A percentile compares a stretch with the other conserved stretches of the same genome.
phyloP scores from a whole-genome alignment of 306 rosid species.

The Mimosa bimucronata region DNA sequence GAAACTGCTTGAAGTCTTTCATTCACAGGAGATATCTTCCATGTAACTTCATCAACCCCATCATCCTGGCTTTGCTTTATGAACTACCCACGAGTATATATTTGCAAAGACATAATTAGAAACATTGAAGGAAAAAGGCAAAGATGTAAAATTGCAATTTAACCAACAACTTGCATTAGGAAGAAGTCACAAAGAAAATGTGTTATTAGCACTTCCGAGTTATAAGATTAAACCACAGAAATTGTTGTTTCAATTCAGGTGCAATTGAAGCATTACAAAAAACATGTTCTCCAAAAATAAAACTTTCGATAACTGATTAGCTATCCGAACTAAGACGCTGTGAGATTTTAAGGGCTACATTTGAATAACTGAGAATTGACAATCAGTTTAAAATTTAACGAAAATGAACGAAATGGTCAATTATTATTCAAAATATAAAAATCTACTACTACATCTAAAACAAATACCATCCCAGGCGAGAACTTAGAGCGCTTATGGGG shows the following conservation, averaged over 20 bases:
- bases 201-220: background rate
- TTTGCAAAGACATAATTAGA: slow-evolving; percentile 28
- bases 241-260: background rate
- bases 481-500: slow-evolving; percentile 76
- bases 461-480: slow-evolving; percentile 91
- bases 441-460: background rate
- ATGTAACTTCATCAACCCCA: slow-evolving; percentile 75
- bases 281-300: background rate
- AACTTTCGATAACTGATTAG: background rate
- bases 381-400: background rate
- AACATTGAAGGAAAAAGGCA: background rate
- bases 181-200: background rate
- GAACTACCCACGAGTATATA: slow-evolving; percentile 52
- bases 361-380: background rate
- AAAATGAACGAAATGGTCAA: background rate
- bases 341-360: background rate
- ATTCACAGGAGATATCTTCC: slow-evolving; percentile 94
- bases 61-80: slow-evolving; percentile 96
- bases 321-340: background rate
- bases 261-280: slow-evolving; percentile 5
- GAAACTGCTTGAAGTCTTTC: slow-evolving; percentile 88
- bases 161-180: slow-evolving; percentile 8
- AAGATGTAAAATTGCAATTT: slow-evolving; percentile 25
- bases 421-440: background rate
- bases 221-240: background rate